Base-by-base conservation (phyloP, 1,284 basidiomycete genomes). In the Moesziomyces parantarcticus region DNA sequence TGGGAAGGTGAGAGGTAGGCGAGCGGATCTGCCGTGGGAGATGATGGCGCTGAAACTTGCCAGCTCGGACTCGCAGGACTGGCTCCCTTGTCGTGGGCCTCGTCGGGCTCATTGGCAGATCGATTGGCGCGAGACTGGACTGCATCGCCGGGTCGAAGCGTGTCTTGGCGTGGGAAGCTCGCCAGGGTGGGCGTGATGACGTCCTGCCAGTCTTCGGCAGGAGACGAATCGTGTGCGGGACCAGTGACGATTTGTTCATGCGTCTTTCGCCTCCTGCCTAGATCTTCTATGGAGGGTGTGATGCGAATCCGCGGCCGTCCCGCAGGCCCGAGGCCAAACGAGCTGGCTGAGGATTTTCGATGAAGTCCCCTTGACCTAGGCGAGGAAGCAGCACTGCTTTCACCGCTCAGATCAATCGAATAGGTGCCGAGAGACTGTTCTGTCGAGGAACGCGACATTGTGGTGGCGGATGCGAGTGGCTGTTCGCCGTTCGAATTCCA, bases 221-320 rank as follows among this genome's bases (percentile, higher is more conserved):
- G 10, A 32, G 56, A 49, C 13, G 40, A 26, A 1, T 53, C 48
- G 39, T 49, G 44, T 14, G 50, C 29, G 10, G 59, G 59, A 18
- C 59, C 64, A 9, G 43, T 36, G 1, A 73, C 42, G 40, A 63
- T 44, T 18, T 64, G 63, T 23, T 64, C 66, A 7, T 71, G 67
- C 53, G 55, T 51, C 46, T 70, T 58, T 9, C 74, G 29, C 14
- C 73, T 48, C 8, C 67, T 52, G 23, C 72, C 75, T 5, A 80
- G 59, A 32, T 80, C 78, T 34, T 80, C 78, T 16, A 74, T 75
- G 34, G 77, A 79, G 6, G 78, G 77, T 23, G 78, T 80, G 51
- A 80, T 79, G 29, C 77, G 65, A 43, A 80, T 80, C 13, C 75
- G 62, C 5, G 78, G 78, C 16, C 70, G 53, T 2, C 54, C 53